These are phyloP conservation scores for Diutina siamensis DNA, from an alignment of 1,139 yeast species.

Conservation along the genomic window DNA sequence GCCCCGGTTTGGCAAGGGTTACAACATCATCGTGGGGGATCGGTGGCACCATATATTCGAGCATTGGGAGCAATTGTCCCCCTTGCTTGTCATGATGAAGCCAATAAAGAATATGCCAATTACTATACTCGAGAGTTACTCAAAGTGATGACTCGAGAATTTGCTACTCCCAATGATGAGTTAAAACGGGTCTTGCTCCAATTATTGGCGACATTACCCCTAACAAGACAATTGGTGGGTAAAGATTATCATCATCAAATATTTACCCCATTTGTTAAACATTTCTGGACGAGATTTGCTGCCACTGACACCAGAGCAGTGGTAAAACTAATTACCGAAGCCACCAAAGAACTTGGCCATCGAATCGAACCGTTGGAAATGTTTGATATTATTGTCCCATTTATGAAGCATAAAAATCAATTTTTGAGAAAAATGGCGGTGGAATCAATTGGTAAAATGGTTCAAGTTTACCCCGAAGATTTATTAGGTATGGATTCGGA, in stretches of 20 bases:
- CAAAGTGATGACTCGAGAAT: constrained; percentile 57
- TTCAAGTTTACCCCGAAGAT: constrained; percentile 18
- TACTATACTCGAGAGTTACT: constrained; percentile 71
- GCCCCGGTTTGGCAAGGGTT: constrained; percentile 80
- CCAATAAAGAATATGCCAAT: constrained; percentile 59
- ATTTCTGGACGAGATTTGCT: constrained; percentile 69
- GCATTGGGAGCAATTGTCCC: constrained; percentile 79
- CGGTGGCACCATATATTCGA: constrained; percentile 63
- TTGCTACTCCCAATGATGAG: constrained; percentile 78
- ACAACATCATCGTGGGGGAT: constrained; percentile 64
- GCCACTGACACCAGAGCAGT: constrained; percentile 42
- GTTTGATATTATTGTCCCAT: constrained; percentile 44
- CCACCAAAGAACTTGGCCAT: constrained; percentile 57
- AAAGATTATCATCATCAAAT: constrained; percentile 29
- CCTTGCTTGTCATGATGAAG: constrained; percentile 50
- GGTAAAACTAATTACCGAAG: constrained; percentile 54
- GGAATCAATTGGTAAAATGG: constrained; percentile 41
- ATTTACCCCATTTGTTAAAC: constrained; percentile 50
- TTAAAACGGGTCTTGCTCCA: constrained; percentile 65
- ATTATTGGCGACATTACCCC: constrained; percentile 22
- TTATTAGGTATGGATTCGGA: constrained; percentile 26
- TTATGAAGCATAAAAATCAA: constrained; percentile 74
- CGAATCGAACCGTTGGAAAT: constrained; percentile 58
- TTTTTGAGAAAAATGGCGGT: constrained; percentile 70
- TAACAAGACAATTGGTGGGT: constrained; percentile 17